Base-by-base conservation (phyloP, 352 stramenopile species). In the Phytophthora hibernalis region DNA sequence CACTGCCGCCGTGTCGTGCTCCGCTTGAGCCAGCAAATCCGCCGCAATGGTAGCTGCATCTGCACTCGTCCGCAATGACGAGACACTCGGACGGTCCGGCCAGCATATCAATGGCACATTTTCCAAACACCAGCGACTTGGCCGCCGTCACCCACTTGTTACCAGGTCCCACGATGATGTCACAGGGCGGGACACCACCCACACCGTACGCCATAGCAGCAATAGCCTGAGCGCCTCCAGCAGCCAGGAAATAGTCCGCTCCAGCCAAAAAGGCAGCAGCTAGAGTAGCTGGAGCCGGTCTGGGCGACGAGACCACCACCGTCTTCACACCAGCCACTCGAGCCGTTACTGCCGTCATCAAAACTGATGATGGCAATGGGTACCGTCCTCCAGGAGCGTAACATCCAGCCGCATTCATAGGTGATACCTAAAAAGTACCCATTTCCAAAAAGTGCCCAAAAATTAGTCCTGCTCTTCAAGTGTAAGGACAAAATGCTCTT, bases 131-230 rank as follows among this genome's bases (percentile, higher is more conserved):
- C 15, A 99, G 89, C 31, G 88, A 97, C 79, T 99, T 99, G 55
- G 98, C 98, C 1, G 97, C 97, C 10, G 97, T 99, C n/a, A 99
- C 98, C 97, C 97, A 99, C 77, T 99, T 98, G 87, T 99, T 99
- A 26, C 98, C 98, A 1, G 98, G 98, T 31, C 98, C 98, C 24
- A 99, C 97, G 71, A 99, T 99, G 62, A 99, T 98, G 82, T 99
- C 97, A 72, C 96, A 99, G 9, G 85, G 31, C 0, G 96, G 94
- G 7, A 99, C 76, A 20, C 83, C 75, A 21, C 83, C 85, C 6
- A 99, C 77, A 26, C 98, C 98, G 74, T 98, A 99, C 0, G 98
- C 98, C 93, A 99, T 97, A 4, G 94, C 89, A 10, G 89, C 97
- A 58, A 99, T 98, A 20, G 97, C 51, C 65, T 94, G 87, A 0